phyloP scores from a whole-genome alignment of 768 basidiomycete genomes.

The Clavulina sp. region DNA sequence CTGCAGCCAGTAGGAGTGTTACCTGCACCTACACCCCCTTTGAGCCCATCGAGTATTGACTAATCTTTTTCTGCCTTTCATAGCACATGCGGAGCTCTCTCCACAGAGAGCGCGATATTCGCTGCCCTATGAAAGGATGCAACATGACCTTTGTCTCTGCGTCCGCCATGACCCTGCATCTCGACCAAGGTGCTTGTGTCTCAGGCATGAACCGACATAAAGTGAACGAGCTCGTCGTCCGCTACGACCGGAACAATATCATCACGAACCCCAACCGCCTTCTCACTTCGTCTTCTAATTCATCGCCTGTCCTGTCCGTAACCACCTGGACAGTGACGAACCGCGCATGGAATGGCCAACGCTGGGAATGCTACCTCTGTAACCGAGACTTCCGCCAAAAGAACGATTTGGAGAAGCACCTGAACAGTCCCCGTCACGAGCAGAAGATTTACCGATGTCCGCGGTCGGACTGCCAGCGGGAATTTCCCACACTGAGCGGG shows the following conservation, averaged over 20 bases:
- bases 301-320: conserved; percentile 2
- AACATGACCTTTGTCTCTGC: conserved; percentile 29
- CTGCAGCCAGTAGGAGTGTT: too few species aligned
- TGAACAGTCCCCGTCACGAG: conserved; percentile 42
- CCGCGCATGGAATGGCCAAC: conserved; percentile 26
- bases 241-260: conserved; percentile 28
- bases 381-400: conserved; percentile 27
- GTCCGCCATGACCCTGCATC: conserved; percentile 41
- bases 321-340: conserved; percentile 18
- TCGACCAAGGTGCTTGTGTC: conserved; percentile 40
- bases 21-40: not conserved
- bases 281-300: conserved; percentile 20
- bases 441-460: conserved; percentile 40
- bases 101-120: conserved; percentile 23
- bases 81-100: conserved; percentile 37
- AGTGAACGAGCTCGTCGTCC: conserved; percentile 25
- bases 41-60: not conserved
- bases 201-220: conserved; percentile 29
- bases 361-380: conserved; percentile 52
- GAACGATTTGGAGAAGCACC: conserved; percentile 37
- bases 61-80: not conserved
- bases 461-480: conserved; percentile 21
- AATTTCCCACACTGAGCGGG: conserved; percentile 37
- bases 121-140: conserved; percentile 29
- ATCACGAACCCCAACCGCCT: conserved; percentile 42